phyloP scores from a whole-genome alignment of 2,329 filamentous ascomycete species.

The Diaporthe destruens region DNA sequence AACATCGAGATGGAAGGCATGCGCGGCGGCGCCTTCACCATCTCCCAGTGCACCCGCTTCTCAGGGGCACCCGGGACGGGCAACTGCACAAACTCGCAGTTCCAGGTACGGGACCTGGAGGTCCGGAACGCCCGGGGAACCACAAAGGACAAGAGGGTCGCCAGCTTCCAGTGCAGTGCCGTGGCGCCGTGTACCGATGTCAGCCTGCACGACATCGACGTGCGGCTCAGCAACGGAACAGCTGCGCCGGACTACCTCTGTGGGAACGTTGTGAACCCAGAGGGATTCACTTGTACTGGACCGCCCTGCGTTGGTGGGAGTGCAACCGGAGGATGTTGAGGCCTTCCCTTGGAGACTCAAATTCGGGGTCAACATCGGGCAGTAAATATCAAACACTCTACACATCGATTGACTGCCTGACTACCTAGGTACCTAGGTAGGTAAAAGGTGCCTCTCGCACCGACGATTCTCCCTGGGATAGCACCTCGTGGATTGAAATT shows the following conservation, averaged over 20 bases:
- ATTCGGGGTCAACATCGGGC: no score
- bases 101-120: constrained; percentile 43
- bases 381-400: no score
- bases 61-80: constrained; percentile 43
- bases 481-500: no score
- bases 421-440: no score
- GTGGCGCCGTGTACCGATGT: constrained; percentile 38
- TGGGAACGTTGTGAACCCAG: constrained; percentile 17
- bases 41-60: constrained; percentile 47
- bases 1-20: constrained; percentile 41
- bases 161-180: constrained; percentile 41
- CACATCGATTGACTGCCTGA: no score
- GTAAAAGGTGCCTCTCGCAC: no score
- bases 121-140: constrained; percentile 37
- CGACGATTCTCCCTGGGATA: no score
- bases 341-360: background rate
- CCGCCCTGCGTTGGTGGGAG: constrained; percentile 23
- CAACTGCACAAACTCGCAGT: constrained; percentile 45
- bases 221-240: constrained; percentile 26
- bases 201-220: constrained; percentile 21
- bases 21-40: constrained; percentile 44
- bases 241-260: constrained; percentile 34
- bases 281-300: constrained; percentile 38
- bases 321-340: constrained; percentile 17
- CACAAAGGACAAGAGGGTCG: constrained; percentile 27